These are phyloP conservation scores for Quercus gilva DNA, from an alignment of 306 rosid genomes.

Conservation along the genomic window DNA sequence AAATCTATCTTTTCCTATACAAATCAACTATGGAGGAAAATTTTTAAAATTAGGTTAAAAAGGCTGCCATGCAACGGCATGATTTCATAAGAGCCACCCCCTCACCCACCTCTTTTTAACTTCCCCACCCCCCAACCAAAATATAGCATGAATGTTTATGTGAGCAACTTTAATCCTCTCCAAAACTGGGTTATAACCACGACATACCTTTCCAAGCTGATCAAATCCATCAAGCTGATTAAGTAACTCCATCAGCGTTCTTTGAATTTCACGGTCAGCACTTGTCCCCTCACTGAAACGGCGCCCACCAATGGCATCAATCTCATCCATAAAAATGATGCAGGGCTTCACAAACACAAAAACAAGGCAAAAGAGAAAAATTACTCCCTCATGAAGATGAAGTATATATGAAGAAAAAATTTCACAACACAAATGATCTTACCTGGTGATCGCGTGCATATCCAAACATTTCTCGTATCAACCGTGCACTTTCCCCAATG, in stretches of 20 bases:
- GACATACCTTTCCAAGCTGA: conserved; percentile 87
- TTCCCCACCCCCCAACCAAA: neutral
- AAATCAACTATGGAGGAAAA: too few species aligned
- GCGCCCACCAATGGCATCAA: conserved; percentile 99
- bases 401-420: conserved; percentile 2
- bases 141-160: neutral
- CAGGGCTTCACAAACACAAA: conserved; percentile 63
- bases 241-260: conserved; percentile 93
- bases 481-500: conserved; percentile 92
- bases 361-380: conserved; percentile 22
- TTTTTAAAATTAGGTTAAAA: too few species aligned
- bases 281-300: conserved; percentile 98
- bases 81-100: too few species aligned
- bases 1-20: too few species aligned
- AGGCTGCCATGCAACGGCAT: too few species aligned
- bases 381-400: conserved; percentile 1
- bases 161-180: neutral
- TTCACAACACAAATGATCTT: conserved; percentile 11
- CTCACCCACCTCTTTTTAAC: too few species aligned
- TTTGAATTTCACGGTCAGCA: conserved; percentile 96
- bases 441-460: conserved; percentile 99
- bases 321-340: conserved; percentile 99
- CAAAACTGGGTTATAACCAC: neutral
- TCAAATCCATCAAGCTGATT: conserved; percentile 99
- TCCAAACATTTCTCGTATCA: conserved; percentile 96